Conservation (phyloP, 1,284 basidiomycete species). For the Coniferiporia sulphurascens region DNA sequence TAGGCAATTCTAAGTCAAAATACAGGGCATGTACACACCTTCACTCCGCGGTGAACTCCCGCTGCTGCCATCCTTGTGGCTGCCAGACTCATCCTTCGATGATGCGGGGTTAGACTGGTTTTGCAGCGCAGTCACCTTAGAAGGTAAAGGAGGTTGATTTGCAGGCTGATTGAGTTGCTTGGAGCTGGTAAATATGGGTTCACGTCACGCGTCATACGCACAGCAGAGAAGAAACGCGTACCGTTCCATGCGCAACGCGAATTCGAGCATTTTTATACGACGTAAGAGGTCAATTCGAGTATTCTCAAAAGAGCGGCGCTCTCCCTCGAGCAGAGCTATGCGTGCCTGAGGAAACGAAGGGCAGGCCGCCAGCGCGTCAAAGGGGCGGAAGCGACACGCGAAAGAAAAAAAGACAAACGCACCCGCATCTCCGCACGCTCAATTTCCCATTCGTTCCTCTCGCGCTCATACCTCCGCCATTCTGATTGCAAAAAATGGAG, state of each 20-base stretch:
- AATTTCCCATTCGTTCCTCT: conserved; percentile 99
- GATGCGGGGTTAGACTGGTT: conserved; percentile 43
- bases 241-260: conserved; percentile 91
- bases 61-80: conserved; percentile 71
- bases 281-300: conserved; percentile 94
- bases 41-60: conserved; percentile 78
- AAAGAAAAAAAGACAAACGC: conserved; percentile 35
- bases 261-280: conserved; percentile 99
- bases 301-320: conserved; percentile 94
- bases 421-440: conserved; percentile 99
- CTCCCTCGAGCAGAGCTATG: conserved; percentile 96
- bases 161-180: conserved; percentile 68
- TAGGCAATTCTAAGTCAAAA: conserved; percentile 19
- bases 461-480: conserved; percentile 94
- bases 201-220: conserved; percentile 19
- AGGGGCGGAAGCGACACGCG: conserved; percentile 2
- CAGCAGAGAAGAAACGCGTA: conserved; percentile 34
- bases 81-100: conserved; percentile 63
- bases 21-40: conserved; percentile 37
- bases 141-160: conserved; percentile 47
- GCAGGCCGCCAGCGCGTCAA: conserved; percentile 1
- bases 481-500: conserved; percentile 97
- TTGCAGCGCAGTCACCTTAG: conserved; percentile 58
- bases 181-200: conserved; percentile 44
- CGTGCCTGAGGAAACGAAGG: conserved; percentile 57